phyloP scores from a whole-genome alignment of 495 filamentous ascomycete species.

The Hypoxylon rickii region DNA sequence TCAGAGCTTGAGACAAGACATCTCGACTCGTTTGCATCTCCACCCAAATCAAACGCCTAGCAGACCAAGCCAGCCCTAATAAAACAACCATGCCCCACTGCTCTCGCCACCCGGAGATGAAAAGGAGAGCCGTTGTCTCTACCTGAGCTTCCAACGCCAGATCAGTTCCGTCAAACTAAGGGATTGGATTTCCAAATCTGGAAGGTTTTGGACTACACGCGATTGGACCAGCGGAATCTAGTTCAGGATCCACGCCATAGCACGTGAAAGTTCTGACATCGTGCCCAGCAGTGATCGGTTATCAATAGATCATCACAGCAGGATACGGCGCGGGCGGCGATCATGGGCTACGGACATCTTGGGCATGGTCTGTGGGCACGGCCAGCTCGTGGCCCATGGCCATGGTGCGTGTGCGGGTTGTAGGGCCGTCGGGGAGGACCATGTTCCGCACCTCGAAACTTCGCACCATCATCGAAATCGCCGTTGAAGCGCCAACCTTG shows the following conservation, averaged over 20 bases:
- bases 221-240: no score
- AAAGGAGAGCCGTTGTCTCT: constrained; percentile 17
- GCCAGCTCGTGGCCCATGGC: not conserved
- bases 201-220: not conserved
- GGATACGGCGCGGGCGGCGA: no score
- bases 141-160: not conserved
- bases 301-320: no score
- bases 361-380: not conserved
- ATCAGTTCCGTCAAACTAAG: constrained; percentile 1
- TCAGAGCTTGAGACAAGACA: constrained; percentile 1
- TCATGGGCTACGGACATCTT: not conserved
- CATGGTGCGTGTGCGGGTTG: constrained; percentile 8
- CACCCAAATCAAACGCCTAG: constrained; percentile 24
- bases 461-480: not conserved
- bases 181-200: not conserved
- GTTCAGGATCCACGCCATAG: not conserved
- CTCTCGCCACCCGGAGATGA: constrained; percentile 27
- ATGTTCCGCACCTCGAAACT: not conserved
- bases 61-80: constrained; percentile 9
- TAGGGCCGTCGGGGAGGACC: constrained; percentile 1
- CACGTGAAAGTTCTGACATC: constrained; percentile 26
- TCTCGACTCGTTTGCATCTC: constrained; percentile 12
- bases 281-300: not conserved
- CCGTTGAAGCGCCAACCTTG: not conserved
- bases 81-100: constrained; percentile 25